Conservation (phyloP, 208 protist species). For the Trypanosoma platydactyli region DNA sequence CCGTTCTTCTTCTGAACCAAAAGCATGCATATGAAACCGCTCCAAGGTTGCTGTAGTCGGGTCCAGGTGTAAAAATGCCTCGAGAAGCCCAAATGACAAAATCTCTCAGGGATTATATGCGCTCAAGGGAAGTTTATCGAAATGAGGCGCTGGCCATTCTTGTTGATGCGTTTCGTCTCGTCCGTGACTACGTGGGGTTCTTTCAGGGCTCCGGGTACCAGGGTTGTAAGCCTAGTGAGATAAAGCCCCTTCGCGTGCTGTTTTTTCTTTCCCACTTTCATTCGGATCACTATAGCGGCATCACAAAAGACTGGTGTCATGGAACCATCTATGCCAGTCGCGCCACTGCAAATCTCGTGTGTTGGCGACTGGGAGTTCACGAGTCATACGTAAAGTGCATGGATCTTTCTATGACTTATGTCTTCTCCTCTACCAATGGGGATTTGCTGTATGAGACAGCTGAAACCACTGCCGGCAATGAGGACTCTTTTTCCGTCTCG, state of each 20-base stretch:
- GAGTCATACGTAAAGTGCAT: slow-evolving; percentile 43
- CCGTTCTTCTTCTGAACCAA: neutral
- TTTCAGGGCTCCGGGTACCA: neutral
- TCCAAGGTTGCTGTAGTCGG: neutral
- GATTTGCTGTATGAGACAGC: slow-evolving; percentile 16
- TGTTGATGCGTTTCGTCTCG: slow-evolving; percentile 73
- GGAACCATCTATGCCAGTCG: slow-evolving; percentile 75
- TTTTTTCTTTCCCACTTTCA: slow-evolving; percentile 93
- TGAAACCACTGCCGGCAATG: slow-evolving; percentile 24
- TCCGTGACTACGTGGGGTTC: slow-evolving; percentile 12
- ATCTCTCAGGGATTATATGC: slow-evolving; percentile 47
- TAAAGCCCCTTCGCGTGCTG: slow-evolving; percentile 24
- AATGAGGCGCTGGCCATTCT: slow-evolving; percentile 38
- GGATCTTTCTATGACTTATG: slow-evolving; percentile 43
- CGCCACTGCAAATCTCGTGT: slow-evolving; percentile 59
- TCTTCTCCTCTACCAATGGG: slow-evolving; percentile 51
- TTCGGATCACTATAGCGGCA: slow-evolving; percentile 90
- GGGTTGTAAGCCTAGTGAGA: neutral
- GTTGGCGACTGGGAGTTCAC: slow-evolving; percentile 41
- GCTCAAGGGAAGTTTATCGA: slow-evolving; percentile 52
- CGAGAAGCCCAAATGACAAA: neutral
- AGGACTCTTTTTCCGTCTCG: slow-evolving; percentile 37
- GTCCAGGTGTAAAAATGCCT: neutral
- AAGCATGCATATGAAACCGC: neutral
- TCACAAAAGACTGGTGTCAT: slow-evolving; percentile 42